A percentile compares a stretch with the other conserved stretches of the same genome.
These are phyloP conservation scores for Knufia fluminis DNA, from an alignment of 2,329 filamentous ascomycete species.

Conservation along the genomic window DNA sequence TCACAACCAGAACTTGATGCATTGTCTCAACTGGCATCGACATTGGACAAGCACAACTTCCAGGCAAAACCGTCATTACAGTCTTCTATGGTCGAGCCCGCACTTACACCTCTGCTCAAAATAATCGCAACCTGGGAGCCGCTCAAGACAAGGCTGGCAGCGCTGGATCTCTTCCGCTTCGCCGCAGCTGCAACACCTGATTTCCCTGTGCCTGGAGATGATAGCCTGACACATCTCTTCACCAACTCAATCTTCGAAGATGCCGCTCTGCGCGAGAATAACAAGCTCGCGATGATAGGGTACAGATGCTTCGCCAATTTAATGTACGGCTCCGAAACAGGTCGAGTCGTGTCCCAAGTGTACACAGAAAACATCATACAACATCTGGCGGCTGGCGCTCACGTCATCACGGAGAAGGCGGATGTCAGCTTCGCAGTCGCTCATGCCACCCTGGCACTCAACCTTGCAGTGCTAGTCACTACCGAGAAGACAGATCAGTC, in stretches of 20 bases:
- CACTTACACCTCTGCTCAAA: slow-evolving; percentile 49
- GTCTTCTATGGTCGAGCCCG: slow-evolving; percentile 43
- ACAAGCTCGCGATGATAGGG: slow-evolving; percentile 64
- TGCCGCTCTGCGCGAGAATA: slow-evolving; percentile 60
- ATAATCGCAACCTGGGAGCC: slow-evolving; percentile 68
- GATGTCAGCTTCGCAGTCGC: slow-evolving; percentile 81
- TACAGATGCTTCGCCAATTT: slow-evolving; percentile 74
- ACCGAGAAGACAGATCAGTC: slow-evolving; percentile 37
- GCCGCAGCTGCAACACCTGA: slow-evolving; percentile 58
- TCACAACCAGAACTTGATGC: slow-evolving; percentile 61
- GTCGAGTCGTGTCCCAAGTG: slow-evolving; percentile 49
- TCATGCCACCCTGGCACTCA: slow-evolving; percentile 71
- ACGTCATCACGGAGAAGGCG: slow-evolving; percentile 33
- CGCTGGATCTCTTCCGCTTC: slow-evolving; percentile 79
- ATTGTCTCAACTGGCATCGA: slow-evolving; percentile 52
- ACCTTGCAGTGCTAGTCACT: slow-evolving; percentile 67
- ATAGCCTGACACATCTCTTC: slow-evolving; percentile 47
- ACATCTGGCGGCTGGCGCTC: slow-evolving; percentile 55
- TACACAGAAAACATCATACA: slow-evolving; percentile 51
- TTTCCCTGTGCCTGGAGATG: slow-evolving; percentile 52
- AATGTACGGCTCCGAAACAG: slow-evolving; percentile 60
- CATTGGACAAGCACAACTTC: slow-evolving; percentile 45
- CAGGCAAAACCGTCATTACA: slow-evolving; percentile 27
- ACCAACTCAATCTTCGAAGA: slow-evolving; percentile 48
- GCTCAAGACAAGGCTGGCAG: slow-evolving; percentile 67